These are phyloP conservation scores for Mortierella polycephala DNA, from an alignment of 371 early-diverging fungal species.

Conservation along the genomic window DNA sequence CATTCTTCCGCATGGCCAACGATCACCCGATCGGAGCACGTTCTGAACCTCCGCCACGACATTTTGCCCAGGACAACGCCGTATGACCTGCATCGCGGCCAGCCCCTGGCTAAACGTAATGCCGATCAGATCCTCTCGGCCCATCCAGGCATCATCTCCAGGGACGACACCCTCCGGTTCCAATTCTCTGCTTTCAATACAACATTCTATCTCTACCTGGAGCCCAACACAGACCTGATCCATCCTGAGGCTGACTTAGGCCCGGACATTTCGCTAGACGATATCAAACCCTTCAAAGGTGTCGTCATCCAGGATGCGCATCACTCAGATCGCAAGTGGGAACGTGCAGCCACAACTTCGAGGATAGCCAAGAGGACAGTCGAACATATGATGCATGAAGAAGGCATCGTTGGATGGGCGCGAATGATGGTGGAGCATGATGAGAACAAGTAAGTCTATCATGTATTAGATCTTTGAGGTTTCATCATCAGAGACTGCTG, in stretches of 20 bases:
- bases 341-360: conserved; percentile 38
- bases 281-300: conserved; percentile 71
- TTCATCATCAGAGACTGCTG: no score
- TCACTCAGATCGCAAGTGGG: conserved; percentile 50
- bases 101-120: conserved; percentile 16
- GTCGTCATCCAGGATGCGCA: conserved; percentile 55
- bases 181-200: conserved; percentile 75
- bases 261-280: conserved; percentile 47
- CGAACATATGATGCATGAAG: conserved; percentile 53
- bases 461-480: neutral
- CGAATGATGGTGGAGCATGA: conserved; percentile 67
- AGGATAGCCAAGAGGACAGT: conserved; percentile 40
- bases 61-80: conserved; percentile 25
- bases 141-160: conserved; percentile 1
- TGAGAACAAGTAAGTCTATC: conserved; percentile 41
- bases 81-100: neutral
- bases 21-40: conserved; percentile 42
- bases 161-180: conserved; percentile 73
- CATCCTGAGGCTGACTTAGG: conserved; percentile 72
- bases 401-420: conserved; percentile 73
- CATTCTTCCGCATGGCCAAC: conserved; percentile 40
- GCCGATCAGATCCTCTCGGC: neutral
- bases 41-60: conserved; percentile 41
- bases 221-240: conserved; percentile 78
- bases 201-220: conserved; percentile 75